Conservation (phyloP, 1,284 basidiomycete species). For the Rhodotorula glutinis region DNA sequence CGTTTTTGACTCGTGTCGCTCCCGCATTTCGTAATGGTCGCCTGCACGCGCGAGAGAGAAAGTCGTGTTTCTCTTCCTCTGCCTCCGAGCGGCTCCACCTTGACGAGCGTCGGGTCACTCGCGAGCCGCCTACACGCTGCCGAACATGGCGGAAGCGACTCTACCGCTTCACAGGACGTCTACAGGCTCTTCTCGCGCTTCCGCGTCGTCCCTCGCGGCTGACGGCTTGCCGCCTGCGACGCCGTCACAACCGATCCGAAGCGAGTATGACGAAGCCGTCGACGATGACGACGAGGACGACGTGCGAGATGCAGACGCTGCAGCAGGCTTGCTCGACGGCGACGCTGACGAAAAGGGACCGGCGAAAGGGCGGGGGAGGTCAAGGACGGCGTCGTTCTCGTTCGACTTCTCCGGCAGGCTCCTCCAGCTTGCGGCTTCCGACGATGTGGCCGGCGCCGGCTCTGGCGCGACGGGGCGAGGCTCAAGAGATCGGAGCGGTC, state of each 20-base stretch:
- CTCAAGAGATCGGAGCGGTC: not conserved
- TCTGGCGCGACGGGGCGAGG: not conserved
- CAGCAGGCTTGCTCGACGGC: not conserved
- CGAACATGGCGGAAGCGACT: not conserved
- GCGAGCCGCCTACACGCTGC: not conserved
- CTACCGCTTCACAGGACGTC: not conserved
- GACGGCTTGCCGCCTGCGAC: not conserved
- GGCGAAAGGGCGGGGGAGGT: not conserved
- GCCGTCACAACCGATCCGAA: slow-evolving; percentile 9
- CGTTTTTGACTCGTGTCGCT: no score
- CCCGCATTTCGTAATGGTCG: no score
- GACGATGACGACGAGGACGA: slow-evolving; percentile 10
- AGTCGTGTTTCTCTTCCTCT: no score
- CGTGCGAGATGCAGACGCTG: not conserved
- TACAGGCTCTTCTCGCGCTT: not conserved
- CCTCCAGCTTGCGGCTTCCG: slow-evolving; percentile 12
- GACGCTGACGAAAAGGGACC: not conserved
- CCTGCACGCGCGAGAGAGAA: no score
- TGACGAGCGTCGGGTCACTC: not conserved
- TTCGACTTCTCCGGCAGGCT: slow-evolving; percentile 18
- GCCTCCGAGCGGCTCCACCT: no score
- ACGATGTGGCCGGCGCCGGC: slow-evolving; percentile 4
- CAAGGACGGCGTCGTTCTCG: slow-evolving; percentile 17
- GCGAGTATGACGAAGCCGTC: slow-evolving; percentile 20
- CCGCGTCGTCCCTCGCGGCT: not conserved